These are phyloP conservation scores for Cruciata laevipes DNA, from an alignment of 257 asterid genomes.

Conservation along the genomic window DNA sequence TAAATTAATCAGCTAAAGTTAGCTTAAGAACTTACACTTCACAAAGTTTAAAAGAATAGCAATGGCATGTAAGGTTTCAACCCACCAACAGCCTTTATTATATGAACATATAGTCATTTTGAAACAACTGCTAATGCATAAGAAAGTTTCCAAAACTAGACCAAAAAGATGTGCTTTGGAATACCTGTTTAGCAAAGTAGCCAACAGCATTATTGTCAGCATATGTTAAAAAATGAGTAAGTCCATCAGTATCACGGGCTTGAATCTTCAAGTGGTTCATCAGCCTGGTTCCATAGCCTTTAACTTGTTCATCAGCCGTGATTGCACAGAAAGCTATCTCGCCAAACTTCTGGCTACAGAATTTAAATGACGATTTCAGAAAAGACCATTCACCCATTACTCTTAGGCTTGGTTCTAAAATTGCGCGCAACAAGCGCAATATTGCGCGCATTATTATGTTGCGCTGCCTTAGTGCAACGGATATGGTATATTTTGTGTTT, in stretches of 20 bases:
- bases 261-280: conserved; percentile 96
- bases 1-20: conserved; percentile 21
- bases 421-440: too few relatives aligned
- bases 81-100: not conserved
- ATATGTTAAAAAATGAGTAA: conserved; percentile 93
- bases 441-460: too few relatives aligned
- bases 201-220: conserved; percentile 99
- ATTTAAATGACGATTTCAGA: conserved; percentile 2
- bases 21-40: not conserved
- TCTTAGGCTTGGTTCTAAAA: too few relatives aligned
- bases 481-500: too few relatives aligned
- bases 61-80: not conserved
- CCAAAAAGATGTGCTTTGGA: conserved; percentile 21
- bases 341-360: conserved; percentile 88
- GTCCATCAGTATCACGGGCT: conserved; percentile 94
- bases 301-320: conserved; percentile 95
- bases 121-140: not conserved
- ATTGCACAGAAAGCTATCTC: conserved; percentile 99
- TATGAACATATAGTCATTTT: not conserved
- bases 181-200: conserved; percentile 95
- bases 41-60: not conserved
- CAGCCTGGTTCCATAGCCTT: conserved; percentile 96
- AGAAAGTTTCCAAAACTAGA: conserved; percentile 7
- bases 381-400: not conserved
- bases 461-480: too few relatives aligned